A percentile compares a stretch with the other conserved stretches of the same genome.
These are phyloP conservation scores for Clohesyomyces aquaticus DNA, from an alignment of 495 filamentous ascomycete species.

Conservation along the genomic window DNA sequence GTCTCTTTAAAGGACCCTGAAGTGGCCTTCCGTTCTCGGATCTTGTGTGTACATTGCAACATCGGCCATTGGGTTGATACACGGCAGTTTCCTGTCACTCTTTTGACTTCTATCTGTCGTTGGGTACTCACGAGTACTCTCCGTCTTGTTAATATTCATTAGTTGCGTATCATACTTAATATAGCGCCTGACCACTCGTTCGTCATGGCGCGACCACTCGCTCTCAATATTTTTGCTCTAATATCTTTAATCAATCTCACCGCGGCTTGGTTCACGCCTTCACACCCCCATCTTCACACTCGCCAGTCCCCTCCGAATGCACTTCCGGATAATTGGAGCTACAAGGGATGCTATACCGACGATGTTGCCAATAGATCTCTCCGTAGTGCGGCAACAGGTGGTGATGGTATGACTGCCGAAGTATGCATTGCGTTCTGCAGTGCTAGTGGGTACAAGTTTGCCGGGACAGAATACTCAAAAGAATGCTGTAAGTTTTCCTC, in stretches of 20 bases:
- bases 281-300: neutral
- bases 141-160: too few relatives aligned
- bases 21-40: too few relatives aligned
- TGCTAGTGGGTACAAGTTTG: slow-evolving; percentile 9
- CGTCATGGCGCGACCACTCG: slow-evolving; percentile 13
- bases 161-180: too few relatives aligned
- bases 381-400: neutral
- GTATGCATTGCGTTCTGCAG: slow-evolving; percentile 11
- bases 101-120: too few relatives aligned
- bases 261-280: neutral
- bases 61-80: too few relatives aligned
- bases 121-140: too few relatives aligned
- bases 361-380: neutral
- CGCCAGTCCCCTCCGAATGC: neutral
- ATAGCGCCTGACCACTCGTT: neutral
- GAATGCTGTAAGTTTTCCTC: neutral
- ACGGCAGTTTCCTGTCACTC: too few relatives aligned
- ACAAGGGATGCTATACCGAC: slow-evolving; percentile 19
- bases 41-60: too few relatives aligned
- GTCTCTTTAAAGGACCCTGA: too few relatives aligned
- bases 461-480: slow-evolving; percentile 20
- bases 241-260: slow-evolving; percentile 1
- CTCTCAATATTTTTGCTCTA: neutral
- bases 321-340: slow-evolving; percentile 8
- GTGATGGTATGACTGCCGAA: neutral